Percentiles rank a stretch among this genome's conserved stretches.
phyloP scores from a whole-genome alignment of 2,329 filamentous ascomycete species.

The Tympanopsis confertula region DNA sequence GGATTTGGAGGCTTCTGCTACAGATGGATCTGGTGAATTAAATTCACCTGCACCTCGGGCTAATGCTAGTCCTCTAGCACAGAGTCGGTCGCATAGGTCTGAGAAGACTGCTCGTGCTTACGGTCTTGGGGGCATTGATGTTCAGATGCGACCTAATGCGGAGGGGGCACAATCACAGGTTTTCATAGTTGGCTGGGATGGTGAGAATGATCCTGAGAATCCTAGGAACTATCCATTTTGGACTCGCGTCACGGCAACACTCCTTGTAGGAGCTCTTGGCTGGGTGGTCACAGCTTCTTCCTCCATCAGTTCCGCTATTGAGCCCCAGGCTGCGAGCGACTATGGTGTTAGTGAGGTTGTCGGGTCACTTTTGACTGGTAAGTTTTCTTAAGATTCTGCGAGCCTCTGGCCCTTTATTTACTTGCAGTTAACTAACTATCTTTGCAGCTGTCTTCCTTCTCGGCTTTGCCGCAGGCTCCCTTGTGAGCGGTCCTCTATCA shows the following conservation, averaged over 20 bases:
- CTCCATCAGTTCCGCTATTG: constrained; percentile 36
- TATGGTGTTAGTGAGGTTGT: constrained; percentile 36
- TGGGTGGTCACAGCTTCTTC: constrained; percentile 37
- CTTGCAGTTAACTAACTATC: no score
- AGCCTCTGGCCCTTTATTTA: no score
- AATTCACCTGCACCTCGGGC: background rate
- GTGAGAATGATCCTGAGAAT: constrained; percentile 19
- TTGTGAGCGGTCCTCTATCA: constrained; percentile 24
- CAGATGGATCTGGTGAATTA: no score
- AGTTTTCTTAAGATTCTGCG: constrained; percentile 2
- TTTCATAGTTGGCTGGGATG: constrained; percentile 27
- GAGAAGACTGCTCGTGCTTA: constrained; percentile 12
- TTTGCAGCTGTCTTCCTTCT: constrained; percentile 15
- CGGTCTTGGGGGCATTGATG: constrained; percentile 16
- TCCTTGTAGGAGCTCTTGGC: constrained; percentile 31
- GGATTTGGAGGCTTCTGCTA: constrained; percentile 1
- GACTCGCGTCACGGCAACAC: constrained; percentile 21
- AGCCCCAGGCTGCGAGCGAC: constrained; percentile 27
- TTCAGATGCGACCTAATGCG: constrained; percentile 13
- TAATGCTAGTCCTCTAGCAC: constrained; percentile 2
- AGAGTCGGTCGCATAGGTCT: constrained; percentile 8
- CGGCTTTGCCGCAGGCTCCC: constrained; percentile 22
- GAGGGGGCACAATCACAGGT: constrained; percentile 11
- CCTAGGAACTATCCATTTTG: constrained; percentile 22
- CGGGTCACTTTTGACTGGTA: constrained; percentile 33